Evolutionary conservation across 306 rosid species (phyloP), one percentile per base, ranked within the genome.

Genomic region (Prunus salicina): DNA sequence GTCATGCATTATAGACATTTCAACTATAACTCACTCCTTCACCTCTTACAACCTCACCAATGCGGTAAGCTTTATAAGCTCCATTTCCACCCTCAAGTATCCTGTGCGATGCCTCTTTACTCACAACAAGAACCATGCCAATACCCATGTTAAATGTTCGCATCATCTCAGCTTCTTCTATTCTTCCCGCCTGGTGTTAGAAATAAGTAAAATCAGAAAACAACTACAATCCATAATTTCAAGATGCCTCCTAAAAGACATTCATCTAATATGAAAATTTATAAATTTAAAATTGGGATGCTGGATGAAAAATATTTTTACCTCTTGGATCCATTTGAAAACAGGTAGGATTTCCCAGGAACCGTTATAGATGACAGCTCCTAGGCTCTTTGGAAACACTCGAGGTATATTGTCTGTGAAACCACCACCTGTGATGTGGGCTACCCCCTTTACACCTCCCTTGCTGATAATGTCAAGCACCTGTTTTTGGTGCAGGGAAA

Each of bases 381-480:
- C 97, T 7, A 87, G 91, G 77, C 97, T 93, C 51, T 90, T 80
- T 2, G 97, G 98, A 77, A 95, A 92, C 22, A 95, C 90, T 52
- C 97, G 86, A 19, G 99, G 99, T 57, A 95, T 95, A 63, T 90
- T 90, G 75, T 95, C 98, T 0, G 98, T 92, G 52, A 95, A 92
- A 77, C 97, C 98, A 15, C 98, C 98, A 7, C 98, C 97, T 0
- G 97, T 95, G 77, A 92, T 83, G 79, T 90, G 97, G 73, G 98
- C 93, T 11, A 95, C 86, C 72, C 97, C 97, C 76, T 90, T 95
- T 50, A 95, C 86, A 64, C 99, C 97, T 74, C 97, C 99, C 75
- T 84, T 85, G 81, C 86, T 88, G 63, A 90, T 71, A 25, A 95
- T 55, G 82, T 90, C 92, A 53, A 95, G 96, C 53, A 92, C 92